Evolutionary conservation across 2,329 filamentous ascomycete genomes (phyloP).

Genomic region (Diaporthe longicolla): DNA sequence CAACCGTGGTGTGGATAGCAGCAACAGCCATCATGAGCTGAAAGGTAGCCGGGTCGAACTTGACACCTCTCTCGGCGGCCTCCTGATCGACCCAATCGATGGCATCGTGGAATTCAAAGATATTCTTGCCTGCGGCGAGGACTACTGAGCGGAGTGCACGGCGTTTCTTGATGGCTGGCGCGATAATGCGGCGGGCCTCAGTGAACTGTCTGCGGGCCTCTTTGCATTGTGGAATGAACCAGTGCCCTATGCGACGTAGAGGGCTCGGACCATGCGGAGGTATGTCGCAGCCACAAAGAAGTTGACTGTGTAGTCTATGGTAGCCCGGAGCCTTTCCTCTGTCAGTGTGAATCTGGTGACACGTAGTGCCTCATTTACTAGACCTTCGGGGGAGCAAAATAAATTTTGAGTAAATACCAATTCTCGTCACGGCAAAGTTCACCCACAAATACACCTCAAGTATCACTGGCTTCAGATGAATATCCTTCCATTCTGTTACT

Average conservation of each 20-base stretch:
- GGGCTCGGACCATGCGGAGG: slow-evolving; percentile 2
- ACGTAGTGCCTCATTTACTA: too few relatives aligned
- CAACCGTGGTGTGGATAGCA: not conserved
- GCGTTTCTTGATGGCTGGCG: not conserved
- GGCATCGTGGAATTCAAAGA: slow-evolving; percentile 5
- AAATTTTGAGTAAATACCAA: not conserved
- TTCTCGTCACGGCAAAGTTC: slow-evolving; percentile 1
- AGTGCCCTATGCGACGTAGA: not conserved
- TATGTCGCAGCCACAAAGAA: not conserved
- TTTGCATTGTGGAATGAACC: not conserved
- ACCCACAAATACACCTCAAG: not conserved
- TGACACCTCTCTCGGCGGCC: not conserved
- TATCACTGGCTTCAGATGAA: not conserved
- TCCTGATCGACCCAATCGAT: slow-evolving; percentile 7
- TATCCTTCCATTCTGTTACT: not conserved
- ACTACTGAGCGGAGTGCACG: not conserved
- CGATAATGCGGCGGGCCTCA: slow-evolving; percentile 1
- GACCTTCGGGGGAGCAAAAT: too few relatives aligned
- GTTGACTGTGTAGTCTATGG: slow-evolving; percentile 5
- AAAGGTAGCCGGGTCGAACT: not conserved
- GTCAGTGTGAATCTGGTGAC: not conserved
- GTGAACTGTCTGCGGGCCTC: slow-evolving; percentile 3
- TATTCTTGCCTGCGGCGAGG: not conserved
- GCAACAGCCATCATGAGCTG: slow-evolving; percentile 1
- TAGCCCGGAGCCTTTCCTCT: not conserved